Percentiles rank a stretch among this genome's conserved stretches.
Evolutionary conservation across 441 rosid genomes (phyloP).

Genomic region (Viola pubescens): DNA sequence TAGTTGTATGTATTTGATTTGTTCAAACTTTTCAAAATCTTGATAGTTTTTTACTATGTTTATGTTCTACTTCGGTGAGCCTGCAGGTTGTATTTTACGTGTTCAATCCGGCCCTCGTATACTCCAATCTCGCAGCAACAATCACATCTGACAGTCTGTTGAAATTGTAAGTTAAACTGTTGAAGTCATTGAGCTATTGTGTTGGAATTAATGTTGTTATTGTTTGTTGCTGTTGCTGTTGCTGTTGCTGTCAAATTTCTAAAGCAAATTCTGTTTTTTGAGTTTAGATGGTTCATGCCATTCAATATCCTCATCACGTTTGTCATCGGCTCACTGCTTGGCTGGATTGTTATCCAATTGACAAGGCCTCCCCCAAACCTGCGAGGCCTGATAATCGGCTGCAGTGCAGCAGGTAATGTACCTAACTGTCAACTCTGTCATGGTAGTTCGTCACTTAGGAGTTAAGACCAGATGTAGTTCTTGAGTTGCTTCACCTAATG

Average conservation of each 20-base stretch:
- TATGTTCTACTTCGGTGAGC: background rate
- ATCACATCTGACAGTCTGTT: slow-evolving; percentile 37
- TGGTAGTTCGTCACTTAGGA: background rate
- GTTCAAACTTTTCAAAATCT: background rate
- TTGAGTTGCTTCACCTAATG: background rate
- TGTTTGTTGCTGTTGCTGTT: background rate
- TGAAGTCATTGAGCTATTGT: too few species aligned
- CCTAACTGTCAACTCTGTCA: background rate
- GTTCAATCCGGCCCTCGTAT: slow-evolving; percentile 49
- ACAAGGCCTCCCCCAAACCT: slow-evolving; percentile 57
- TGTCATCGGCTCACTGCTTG: slow-evolving; percentile 59
- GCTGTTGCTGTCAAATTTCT: background rate
- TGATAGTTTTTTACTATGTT: background rate
- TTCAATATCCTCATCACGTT: slow-evolving; percentile 63
- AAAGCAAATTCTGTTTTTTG: background rate
- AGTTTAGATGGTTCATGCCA: slow-evolving; percentile 88
- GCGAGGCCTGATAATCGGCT: slow-evolving; percentile 65
- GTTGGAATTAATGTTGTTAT: background rate
- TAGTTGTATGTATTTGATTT: background rate
- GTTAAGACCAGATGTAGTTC: background rate
- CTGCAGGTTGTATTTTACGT: slow-evolving; percentile 47
- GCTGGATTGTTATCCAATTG: slow-evolving; percentile 60
- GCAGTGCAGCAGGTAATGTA: slow-evolving; percentile 67
- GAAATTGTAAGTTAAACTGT: slow-evolving; percentile 31
- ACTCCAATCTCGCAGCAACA: slow-evolving; percentile 36